These are phyloP conservation scores for Irpex rosettiformis DNA, from an alignment of 1,284 basidiomycete species.

Conservation along the genomic window DNA sequence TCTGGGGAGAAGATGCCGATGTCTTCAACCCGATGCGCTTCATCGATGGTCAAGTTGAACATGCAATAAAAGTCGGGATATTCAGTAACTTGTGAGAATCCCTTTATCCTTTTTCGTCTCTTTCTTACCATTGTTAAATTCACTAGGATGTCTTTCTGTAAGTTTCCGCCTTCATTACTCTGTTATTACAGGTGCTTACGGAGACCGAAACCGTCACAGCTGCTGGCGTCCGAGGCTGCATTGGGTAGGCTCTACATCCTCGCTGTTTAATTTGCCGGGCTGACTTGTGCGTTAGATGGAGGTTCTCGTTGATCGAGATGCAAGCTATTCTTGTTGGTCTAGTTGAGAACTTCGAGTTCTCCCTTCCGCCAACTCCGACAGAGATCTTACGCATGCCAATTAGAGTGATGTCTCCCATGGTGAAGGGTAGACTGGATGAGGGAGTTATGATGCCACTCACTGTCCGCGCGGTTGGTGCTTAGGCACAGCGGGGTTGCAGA, in stretches of 20 bases:
- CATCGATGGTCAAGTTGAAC: constrained; percentile 5
- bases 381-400: constrained; percentile 21
- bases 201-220: constrained; percentile 6
- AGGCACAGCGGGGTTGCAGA: too few species aligned
- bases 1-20: constrained; percentile 13
- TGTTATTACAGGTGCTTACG: too few species aligned
- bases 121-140: background rate
- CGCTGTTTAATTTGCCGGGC: background rate
- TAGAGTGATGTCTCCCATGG: constrained; percentile 20
- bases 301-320: constrained; percentile 15
- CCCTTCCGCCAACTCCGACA: constrained; percentile 13
- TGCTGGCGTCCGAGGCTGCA: constrained; percentile 13
- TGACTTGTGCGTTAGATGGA: constrained; percentile 3
- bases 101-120: background rate
- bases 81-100: constrained; percentile 6
- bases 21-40: constrained; percentile 12
- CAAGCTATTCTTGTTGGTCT: constrained; percentile 10
- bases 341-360: constrained; percentile 14
- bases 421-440: constrained; percentile 19
- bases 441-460: constrained; percentile 20
- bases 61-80: constrained; percentile 1
- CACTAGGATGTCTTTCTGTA: constrained; percentile 11
- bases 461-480: too few species aligned
- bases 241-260: constrained; percentile 3
- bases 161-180: background rate